Evolutionary conservation across 2,329 filamentous ascomycete species (phyloP).

Genomic region (Ceratocystis destructans): DNA sequence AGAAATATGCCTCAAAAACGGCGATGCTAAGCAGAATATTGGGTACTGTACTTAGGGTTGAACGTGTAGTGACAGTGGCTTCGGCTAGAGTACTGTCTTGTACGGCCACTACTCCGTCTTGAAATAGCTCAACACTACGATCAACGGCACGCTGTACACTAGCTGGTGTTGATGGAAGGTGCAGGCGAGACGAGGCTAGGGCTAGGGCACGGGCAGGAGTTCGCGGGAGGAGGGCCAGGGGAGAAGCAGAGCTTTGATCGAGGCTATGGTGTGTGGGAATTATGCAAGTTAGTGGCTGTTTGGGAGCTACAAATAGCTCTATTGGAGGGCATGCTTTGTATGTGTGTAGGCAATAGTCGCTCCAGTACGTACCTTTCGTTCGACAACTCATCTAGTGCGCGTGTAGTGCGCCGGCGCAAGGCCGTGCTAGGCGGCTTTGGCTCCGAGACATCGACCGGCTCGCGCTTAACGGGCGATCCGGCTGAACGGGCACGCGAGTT

Average conservation of each 20-base stretch:
- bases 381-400: constrained; percentile 32
- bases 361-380: constrained; percentile 27
- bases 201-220: constrained; percentile 37
- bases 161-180: constrained; percentile 68
- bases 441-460: constrained; percentile 29
- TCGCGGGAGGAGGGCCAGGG: constrained; percentile 2
- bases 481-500: constrained; percentile 46
- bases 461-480: constrained; percentile 49
- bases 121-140: constrained; percentile 50
- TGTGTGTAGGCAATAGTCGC: background rate
- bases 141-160: constrained; percentile 66
- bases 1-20: constrained; percentile 53
- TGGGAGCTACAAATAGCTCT: background rate
- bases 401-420: constrained; percentile 33
- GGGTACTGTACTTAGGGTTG: constrained; percentile 56
- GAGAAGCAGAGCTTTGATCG: background rate
- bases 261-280: background rate
- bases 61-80: constrained; percentile 50
- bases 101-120: constrained; percentile 48
- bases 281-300: background rate
- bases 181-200: constrained; percentile 44
- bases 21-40: constrained; percentile 57
- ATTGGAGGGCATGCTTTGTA: background rate
- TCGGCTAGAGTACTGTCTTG: constrained; percentile 53
- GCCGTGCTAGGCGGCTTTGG: constrained; percentile 28